Percentiles rank a stretch among this genome's conserved stretches.
Evolutionary conservation across 306 rosid genomes (phyloP).

Genomic region (Pachyrhizus erosus): DNA sequence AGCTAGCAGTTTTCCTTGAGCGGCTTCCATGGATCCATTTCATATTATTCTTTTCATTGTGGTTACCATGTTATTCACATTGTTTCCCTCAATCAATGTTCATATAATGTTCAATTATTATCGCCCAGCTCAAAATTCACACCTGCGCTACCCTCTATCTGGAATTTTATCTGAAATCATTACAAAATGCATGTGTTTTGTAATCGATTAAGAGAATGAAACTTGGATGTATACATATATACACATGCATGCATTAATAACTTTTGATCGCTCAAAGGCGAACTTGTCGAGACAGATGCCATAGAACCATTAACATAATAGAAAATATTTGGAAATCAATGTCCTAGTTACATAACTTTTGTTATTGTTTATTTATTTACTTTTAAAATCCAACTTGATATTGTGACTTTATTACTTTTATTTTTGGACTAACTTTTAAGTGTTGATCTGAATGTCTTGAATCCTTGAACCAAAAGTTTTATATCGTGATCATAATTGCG

Average conservation of each 20-base stretch:
- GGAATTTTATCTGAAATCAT: neutral
- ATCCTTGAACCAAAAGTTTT: neutral
- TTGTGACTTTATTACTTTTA: neutral
- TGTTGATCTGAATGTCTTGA: neutral
- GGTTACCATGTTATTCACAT: neutral
- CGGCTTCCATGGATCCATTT: conserved; percentile 23
- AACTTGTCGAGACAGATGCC: conserved; percentile 33
- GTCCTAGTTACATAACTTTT: neutral
- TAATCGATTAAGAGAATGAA: conserved; percentile 12
- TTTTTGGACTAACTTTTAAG: neutral
- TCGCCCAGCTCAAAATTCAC: conserved; percentile 5
- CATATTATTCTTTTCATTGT: neutral
- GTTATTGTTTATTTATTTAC: neutral
- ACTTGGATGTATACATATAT: neutral
- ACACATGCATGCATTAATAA: neutral
- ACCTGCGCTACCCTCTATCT: neutral
- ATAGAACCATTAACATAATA: neutral
- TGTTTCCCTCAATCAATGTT: conserved; percentile 15
- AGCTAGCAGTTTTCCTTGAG: neutral
- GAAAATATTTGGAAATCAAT: neutral
- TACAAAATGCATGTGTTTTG: conserved; percentile 24
- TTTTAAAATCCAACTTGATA: neutral
- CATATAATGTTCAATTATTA: conserved; percentile 29
- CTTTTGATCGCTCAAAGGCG: neutral
- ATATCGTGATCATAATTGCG: neutral